Evolutionary conservation across 2,329 filamentous ascomycete species (phyloP), one percentile per base, ranked within the genome.

Genomic region (Septoria linicola): DNA sequence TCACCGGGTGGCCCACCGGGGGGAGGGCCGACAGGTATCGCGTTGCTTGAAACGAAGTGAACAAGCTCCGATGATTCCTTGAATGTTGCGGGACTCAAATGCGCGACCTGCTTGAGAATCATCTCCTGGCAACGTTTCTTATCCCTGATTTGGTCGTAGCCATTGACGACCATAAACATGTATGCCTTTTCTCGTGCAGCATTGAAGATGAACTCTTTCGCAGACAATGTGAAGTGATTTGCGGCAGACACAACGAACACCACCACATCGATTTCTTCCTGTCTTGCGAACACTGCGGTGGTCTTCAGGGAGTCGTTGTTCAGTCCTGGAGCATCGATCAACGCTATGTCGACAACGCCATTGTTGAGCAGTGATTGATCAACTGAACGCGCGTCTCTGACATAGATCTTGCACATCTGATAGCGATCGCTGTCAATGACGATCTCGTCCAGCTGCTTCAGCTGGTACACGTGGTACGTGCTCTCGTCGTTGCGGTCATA

Each of bases 161-260:
- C 91, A 68, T 99, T 99, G 60, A 99, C 93, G 11, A 99, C 93
- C 70, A 99, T 95, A 70, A 99, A 99, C 57, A 99, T 91, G 67
- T 99, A 99, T 0, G 93, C 92, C 72, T 99, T 99, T 67, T 99
- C 93, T 34, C 92, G 84, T 0, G 93, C 93, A 1, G 93, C 93
- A 43, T 92, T 92, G 77, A 88, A 88, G 56, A 99, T 96, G 66
- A 99, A 99, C 64, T 99, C 93, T 71, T 88, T 95, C n/a, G 93
- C 91, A 1, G 93, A 96, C 48, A 95, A 83, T 0, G 93, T 99
- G 67, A 99, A 97, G 71, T 99, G 93, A 60, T 99, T 99, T 20
- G 92, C 90, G 2, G 93, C 93, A 8, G 91, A 96, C 4, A 99
- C 93, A 27, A 99, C 93, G 63, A 99, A 99, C 0, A 99, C 91